Evolutionary conservation across 169 alveolate genomes (phyloP), one percentile per base, ranked within the genome.

Genomic region (Plasmodium inui): DNA sequence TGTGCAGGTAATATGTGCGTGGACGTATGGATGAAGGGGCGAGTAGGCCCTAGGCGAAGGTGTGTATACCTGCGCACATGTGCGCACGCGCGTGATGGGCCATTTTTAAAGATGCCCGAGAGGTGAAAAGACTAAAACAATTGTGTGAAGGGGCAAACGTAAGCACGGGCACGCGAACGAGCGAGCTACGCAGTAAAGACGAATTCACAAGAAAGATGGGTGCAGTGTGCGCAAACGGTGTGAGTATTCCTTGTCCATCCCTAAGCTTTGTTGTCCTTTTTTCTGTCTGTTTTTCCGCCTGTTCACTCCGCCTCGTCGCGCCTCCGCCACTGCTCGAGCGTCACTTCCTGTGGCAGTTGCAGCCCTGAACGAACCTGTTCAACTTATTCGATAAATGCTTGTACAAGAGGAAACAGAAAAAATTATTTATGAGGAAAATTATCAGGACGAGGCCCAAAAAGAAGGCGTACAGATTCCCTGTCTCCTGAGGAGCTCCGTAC

Each of bases 361-460:
- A 67, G n/a, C 76, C 76, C 76, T 67, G 76, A 67, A 67, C 37
- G 37, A 26, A 67, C 34, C 1, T 67, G 76, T 67, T 67, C 37
- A 67, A 8, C 76, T 67, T 67, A 67, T 67, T 67, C 37, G 76
- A 67, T 67, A 67, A 67, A 67, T 67, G 76, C 76, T 67, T 67
- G 76, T 67, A 67, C 76, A 67, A 2, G 37, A 67, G 76, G 37
- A 67, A 67, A 67, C 76, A 67, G 76, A 67, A 67, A 67, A 67
- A 67, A 67, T 67, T 67, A 41, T 26, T 67, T 67, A 67, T 26
- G n/a, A 67, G 41, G 76, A 67, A 67, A 26, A 67, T 5, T 7
- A 67, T 67, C 30, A 67, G 37, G 37, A 67, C 12, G 37, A 67
- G 17, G 37, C 30, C 39, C n/a, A 67, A 26, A 26, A 67, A 41